phyloP scores from a whole-genome alignment of 2,329 filamentous ascomycete species.

The Thermomyces lanuginosus region DNA sequence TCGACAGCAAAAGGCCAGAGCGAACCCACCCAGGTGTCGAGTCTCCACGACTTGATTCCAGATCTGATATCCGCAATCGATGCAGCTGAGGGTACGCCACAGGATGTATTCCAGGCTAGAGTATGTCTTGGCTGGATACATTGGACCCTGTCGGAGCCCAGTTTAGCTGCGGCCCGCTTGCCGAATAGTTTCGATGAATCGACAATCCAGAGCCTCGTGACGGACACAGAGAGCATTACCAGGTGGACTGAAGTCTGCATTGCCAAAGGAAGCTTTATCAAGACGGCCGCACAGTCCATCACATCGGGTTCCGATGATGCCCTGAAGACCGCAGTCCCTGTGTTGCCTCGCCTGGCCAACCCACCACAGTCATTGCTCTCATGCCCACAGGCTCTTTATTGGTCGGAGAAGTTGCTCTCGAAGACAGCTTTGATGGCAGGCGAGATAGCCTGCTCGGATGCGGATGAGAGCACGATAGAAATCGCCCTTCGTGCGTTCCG shows the following conservation, averaged over 20 bases:
- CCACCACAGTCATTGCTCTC: constrained; percentile 26
- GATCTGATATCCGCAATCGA: constrained; percentile 38
- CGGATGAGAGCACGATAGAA: constrained; percentile 14
- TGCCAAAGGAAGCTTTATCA: constrained; percentile 62
- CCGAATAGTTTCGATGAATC: constrained; percentile 46
- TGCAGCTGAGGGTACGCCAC: constrained; percentile 35
- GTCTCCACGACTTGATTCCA: constrained; percentile 26
- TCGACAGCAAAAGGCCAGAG: constrained; percentile 13
- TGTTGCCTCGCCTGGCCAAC: constrained; percentile 43
- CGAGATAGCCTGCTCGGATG: constrained; percentile 19
- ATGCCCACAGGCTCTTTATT: constrained; percentile 53
- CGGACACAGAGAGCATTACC: constrained; percentile 36
- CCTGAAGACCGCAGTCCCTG: constrained; percentile 48
- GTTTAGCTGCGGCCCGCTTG: constrained; percentile 42
- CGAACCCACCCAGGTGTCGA: constrained; percentile 19
- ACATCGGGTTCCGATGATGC: constrained; percentile 37
- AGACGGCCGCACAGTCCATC: constrained; percentile 39
- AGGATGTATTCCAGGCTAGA: constrained; percentile 57
- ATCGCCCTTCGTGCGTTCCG: constrained; percentile 35
- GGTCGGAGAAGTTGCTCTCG: constrained; percentile 63
- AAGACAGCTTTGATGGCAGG: constrained; percentile 57
- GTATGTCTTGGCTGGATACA: constrained; percentile 76
- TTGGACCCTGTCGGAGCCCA: constrained; percentile 58
- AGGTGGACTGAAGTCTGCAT: constrained; percentile 73
- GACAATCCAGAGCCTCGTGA: constrained; percentile 37